Conservation (phyloP, 2,329 filamentous ascomycete genomes). For the Chalaropsis ovoidea region DNA sequence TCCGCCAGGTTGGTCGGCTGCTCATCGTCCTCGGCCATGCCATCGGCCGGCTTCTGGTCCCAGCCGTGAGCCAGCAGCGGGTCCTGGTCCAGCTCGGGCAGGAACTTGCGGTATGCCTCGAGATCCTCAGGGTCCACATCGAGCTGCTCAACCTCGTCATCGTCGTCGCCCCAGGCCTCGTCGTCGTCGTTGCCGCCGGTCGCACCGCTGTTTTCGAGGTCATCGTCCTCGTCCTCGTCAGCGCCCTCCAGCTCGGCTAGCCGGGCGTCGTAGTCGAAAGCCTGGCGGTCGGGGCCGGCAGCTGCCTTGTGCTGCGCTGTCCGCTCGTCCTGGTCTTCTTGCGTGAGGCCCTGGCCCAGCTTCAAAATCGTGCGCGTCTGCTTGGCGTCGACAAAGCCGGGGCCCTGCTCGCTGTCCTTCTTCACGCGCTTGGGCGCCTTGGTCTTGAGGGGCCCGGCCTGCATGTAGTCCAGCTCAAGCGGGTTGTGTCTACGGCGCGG, state of each 20-base stretch:
- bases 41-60: slow-evolving; percentile 39
- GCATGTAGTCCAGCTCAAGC: slow-evolving; percentile 74
- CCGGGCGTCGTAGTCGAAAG: slow-evolving; percentile 72
- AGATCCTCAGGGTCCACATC: slow-evolving; percentile 85
- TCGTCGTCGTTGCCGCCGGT: slow-evolving; percentile 36
- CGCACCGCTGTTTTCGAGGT: slow-evolving; percentile 30
- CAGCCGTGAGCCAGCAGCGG: slow-evolving; percentile 60
- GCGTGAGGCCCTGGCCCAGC: slow-evolving; percentile 77
- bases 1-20: slow-evolving; percentile 75
- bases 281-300: slow-evolving; percentile 35
- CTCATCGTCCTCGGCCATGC: slow-evolving; percentile 37
- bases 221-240: slow-evolving; percentile 37
- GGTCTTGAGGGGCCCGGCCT: slow-evolving; percentile 59
- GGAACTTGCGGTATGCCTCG: slow-evolving; percentile 82
- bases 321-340: slow-evolving; percentile 54
- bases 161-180: slow-evolving; percentile 68
- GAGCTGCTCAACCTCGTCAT: slow-evolving; percentile 62
- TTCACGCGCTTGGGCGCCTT: slow-evolving; percentile 53
- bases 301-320: slow-evolving; percentile 30
- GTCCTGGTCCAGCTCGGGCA: slow-evolving; percentile 62
- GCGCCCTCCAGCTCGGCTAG: slow-evolving; percentile 49
- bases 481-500: slow-evolving; percentile 71
- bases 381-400: slow-evolving; percentile 74
- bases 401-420: slow-evolving; percentile 47
- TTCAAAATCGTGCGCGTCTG: slow-evolving; percentile 80